A percentile compares a stretch with the other conserved stretches of the same genome.
These are phyloP conservation scores for Dillenia suffruticosa DNA, from an alignment of 164 flowering plant genomes.

Conservation along the genomic window DNA sequence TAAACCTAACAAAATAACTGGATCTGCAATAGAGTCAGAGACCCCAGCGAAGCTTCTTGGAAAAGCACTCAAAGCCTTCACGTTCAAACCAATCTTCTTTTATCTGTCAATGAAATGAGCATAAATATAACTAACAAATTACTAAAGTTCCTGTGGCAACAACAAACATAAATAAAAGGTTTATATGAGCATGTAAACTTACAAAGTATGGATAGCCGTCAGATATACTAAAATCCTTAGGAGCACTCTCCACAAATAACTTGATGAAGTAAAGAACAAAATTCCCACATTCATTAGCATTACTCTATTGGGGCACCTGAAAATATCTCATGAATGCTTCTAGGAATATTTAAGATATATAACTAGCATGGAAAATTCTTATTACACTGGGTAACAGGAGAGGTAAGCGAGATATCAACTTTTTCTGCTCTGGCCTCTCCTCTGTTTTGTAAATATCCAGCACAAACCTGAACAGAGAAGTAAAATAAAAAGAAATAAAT, in stretches of 20 bases:
- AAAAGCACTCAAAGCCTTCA: too few relatives aligned
- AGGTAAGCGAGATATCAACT: conserved; percentile 41
- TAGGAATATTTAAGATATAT: too few relatives aligned
- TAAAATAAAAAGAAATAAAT: too few relatives aligned
- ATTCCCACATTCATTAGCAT: conserved; percentile 57
- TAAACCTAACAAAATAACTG: too few relatives aligned
- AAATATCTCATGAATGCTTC: conserved; percentile 1
- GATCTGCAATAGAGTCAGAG: too few relatives aligned
- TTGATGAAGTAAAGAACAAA: conserved; percentile 64
- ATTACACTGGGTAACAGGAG: conserved; percentile 67
- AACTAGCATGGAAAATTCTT: background rate
- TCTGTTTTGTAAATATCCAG: conserved; percentile 45
- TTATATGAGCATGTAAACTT: conserved; percentile 15
- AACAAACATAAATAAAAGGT: too few relatives aligned
- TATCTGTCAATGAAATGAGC: too few relatives aligned
- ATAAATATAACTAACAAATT: too few relatives aligned
- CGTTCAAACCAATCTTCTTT: too few relatives aligned
- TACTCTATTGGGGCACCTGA: conserved; percentile 82
- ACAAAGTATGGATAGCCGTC: conserved; percentile 64
- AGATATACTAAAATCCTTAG: conserved; percentile 44
- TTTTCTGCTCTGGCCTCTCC: conserved; percentile 26
- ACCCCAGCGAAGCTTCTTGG: too few relatives aligned
- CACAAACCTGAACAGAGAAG: conserved; percentile 46
- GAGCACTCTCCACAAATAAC: conserved; percentile 59
- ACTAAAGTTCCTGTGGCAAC: too few relatives aligned